These are phyloP conservation scores for Dorcoceras hygrometricum DNA, from an alignment of 257 asterid genomes.

Conservation along the genomic window DNA sequence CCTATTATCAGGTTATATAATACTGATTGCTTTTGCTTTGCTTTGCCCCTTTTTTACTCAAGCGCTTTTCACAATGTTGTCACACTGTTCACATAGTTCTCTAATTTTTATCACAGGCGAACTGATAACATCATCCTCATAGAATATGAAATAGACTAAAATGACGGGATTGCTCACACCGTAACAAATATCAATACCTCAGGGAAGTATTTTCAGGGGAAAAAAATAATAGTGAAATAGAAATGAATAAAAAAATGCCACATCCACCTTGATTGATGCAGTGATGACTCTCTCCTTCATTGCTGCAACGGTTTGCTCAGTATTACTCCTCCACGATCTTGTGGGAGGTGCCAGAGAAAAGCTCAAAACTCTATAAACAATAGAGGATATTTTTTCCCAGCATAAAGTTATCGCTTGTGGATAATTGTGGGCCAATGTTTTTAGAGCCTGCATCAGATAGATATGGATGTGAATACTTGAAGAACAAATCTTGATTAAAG, in stretches of 20 bases:
- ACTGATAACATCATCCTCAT: constrained; percentile 8
- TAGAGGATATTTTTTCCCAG: constrained; percentile 72
- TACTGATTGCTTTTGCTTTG: neutral
- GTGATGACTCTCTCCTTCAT: constrained; percentile 69
- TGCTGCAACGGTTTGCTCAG: constrained; percentile 43
- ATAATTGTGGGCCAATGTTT: constrained; percentile 87
- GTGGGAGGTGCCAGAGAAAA: constrained; percentile 41
- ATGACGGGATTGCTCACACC: neutral
- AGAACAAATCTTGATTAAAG: constrained; percentile 6
- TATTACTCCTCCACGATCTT: constrained; percentile 57
- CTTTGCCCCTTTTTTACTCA: neutral
- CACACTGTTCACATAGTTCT: neutral
- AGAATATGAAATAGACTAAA: neutral
- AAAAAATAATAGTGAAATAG: constrained; percentile 10
- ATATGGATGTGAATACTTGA: constrained; percentile 24
- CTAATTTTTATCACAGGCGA: constrained; percentile 6
- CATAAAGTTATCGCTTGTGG: constrained; percentile 63
- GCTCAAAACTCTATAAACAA: constrained; percentile 44
- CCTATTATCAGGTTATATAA: neutral
- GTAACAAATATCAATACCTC: constrained; percentile 2
- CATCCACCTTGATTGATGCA: constrained; percentile 77
- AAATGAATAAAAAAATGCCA: constrained; percentile 4
- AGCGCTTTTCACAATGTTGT: neutral
- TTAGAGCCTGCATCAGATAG: constrained; percentile 70
- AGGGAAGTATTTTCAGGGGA: constrained; percentile 10